Evolutionary conservation across 2,329 filamentous ascomycete species (phyloP).

Genomic region (Trichoderma sp.): DNA sequence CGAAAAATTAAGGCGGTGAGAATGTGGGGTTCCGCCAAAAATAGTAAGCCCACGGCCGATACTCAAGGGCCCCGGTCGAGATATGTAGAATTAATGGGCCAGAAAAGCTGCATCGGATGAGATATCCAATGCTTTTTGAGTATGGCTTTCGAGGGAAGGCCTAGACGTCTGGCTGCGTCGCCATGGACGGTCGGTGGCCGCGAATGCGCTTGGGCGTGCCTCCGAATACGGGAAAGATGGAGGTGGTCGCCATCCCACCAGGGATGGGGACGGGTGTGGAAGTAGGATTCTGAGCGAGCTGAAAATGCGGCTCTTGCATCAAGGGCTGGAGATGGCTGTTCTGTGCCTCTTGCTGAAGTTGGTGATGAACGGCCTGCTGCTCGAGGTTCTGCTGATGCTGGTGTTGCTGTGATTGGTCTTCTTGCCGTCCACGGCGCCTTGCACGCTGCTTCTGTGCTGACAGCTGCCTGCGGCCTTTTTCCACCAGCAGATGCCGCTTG

Average conservation of each 20-base stretch:
- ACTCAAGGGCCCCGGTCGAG: not conserved
- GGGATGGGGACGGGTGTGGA: constrained; percentile 30
- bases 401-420: constrained; percentile 28
- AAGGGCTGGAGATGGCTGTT: constrained; percentile 30
- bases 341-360: constrained; percentile 23
- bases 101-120: not conserved
- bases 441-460: constrained; percentile 27
- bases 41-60: constrained; percentile 4
- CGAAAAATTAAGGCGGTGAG: constrained; percentile 30
- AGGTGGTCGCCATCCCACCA: constrained; percentile 24
- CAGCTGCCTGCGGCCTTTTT: constrained; percentile 31
- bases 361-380: constrained; percentile 23
- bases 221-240: constrained; percentile 31
- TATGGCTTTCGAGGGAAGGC: not conserved
- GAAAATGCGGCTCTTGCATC: constrained; percentile 31
- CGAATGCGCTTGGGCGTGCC: constrained; percentile 32
- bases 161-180: constrained; percentile 9
- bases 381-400: constrained; percentile 21
- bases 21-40: constrained; percentile 16
- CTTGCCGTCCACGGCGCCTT: constrained; percentile 27
- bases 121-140: not conserved
- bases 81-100: not conserved
- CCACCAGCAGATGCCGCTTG: constrained; percentile 38
- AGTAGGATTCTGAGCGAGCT: constrained; percentile 27
- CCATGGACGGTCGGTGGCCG: constrained; percentile 25